Percentiles rank a stretch among this genome's conserved stretches.
These are phyloP conservation scores for Citrus glauca DNA, from an alignment of 345 rosid genomes.

Conservation along the genomic window DNA sequence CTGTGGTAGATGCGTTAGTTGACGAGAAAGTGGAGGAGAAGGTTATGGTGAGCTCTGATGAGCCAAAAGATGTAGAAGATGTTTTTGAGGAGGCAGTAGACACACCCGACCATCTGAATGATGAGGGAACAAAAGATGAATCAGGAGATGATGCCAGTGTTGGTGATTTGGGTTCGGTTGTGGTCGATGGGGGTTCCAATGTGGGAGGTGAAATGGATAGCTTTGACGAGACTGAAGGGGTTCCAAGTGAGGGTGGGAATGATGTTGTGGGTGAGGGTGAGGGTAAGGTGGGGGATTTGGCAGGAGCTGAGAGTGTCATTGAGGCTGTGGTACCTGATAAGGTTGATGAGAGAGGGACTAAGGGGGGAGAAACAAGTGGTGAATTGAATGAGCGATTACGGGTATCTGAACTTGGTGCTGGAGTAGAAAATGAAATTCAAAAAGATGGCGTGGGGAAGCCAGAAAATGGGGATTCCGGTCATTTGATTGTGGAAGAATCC, in stretches of 20 bases:
- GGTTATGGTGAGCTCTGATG: constrained; percentile 28
- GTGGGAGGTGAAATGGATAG: constrained; percentile 39
- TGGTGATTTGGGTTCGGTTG: constrained; percentile 11
- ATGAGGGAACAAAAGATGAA: constrained; percentile 22
- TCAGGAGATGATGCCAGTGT: constrained; percentile 3
- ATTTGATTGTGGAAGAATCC: constrained; percentile 3
- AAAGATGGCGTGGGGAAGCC: constrained; percentile 13
- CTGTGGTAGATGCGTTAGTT: constrained; percentile 29
- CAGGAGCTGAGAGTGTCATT: constrained; percentile 21
- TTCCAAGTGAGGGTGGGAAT: constrained; percentile 23
- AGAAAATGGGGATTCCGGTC: constrained; percentile 6
- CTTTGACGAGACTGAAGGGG: constrained; percentile 53
- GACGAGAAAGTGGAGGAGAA: constrained; percentile 31
- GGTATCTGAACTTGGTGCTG: constrained; percentile 11
- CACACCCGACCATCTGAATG: constrained; percentile 32
- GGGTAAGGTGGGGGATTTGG: constrained; percentile 26
- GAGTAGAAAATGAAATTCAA: constrained; percentile 14
- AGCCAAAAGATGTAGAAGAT: constrained; percentile 41
- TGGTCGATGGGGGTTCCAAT: constrained; percentile 21
- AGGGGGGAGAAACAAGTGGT: neutral
- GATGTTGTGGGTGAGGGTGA: constrained; percentile 17
- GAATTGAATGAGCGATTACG: constrained; percentile 27
- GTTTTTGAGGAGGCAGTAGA: constrained; percentile 71
- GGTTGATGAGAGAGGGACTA: constrained; percentile 46
- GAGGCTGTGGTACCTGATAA: constrained; percentile 28